phyloP scores from a whole-genome alignment of 805 yeast genomes.

The Metschnikowia cerradonensis region DNA sequence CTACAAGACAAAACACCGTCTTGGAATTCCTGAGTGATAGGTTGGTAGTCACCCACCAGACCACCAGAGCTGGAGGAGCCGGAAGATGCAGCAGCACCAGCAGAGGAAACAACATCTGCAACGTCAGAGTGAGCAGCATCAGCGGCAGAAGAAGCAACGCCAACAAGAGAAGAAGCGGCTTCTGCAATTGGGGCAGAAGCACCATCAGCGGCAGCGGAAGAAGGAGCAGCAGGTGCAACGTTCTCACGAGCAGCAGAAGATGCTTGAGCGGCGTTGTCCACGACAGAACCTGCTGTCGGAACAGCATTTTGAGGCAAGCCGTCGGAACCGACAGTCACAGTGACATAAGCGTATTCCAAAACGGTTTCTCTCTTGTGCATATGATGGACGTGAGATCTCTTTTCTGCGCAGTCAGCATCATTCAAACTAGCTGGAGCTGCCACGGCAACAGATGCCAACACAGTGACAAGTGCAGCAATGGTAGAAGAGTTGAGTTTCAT shows the following conservation, averaged over 20 bases:
- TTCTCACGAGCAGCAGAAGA: slow-evolving; percentile 16
- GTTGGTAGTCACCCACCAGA: slow-evolving; percentile 52
- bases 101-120: slow-evolving; percentile 1
- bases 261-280: background rate
- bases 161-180: slow-evolving; percentile 25
- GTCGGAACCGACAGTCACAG: slow-evolving; percentile 38
- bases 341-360: slow-evolving; percentile 43
- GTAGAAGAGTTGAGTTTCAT: slow-evolving; percentile 14
- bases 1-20: slow-evolving; percentile 72
- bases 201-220: background rate
- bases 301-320: slow-evolving; percentile 33
- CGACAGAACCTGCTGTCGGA: slow-evolving; percentile 3
- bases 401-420: slow-evolving; percentile 15
- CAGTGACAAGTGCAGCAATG: slow-evolving; percentile 11
- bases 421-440: slow-evolving; percentile 17
- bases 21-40: slow-evolving; percentile 58
- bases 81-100: slow-evolving; percentile 23
- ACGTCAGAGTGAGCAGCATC: slow-evolving; percentile 31
- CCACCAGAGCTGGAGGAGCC: slow-evolving; percentile 41
- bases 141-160: slow-evolving; percentile 23
- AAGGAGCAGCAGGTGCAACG: slow-evolving; percentile 13
- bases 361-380: slow-evolving; percentile 59
- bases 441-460: slow-evolving; percentile 11
- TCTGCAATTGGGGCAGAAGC: slow-evolving; percentile 15
- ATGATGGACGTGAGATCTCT: slow-evolving; percentile 50